A percentile compares a stretch with the other conserved stretches of the same genome.
These are phyloP conservation scores for Diaporthe caulivora DNA, from an alignment of 2,329 filamentous ascomycete species.

Conservation along the genomic window DNA sequence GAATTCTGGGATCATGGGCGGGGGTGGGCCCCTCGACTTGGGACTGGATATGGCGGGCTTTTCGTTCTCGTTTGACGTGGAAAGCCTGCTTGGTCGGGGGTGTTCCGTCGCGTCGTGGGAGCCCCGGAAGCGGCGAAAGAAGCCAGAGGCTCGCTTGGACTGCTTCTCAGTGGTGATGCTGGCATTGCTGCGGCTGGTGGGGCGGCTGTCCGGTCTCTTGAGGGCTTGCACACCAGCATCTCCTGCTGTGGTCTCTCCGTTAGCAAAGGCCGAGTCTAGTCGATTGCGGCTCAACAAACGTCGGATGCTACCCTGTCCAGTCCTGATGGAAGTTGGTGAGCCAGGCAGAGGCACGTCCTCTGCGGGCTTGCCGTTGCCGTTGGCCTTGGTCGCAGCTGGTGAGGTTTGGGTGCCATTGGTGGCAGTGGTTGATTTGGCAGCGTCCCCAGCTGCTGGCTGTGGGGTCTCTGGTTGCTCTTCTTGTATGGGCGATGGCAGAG, in stretches of 20 bases:
- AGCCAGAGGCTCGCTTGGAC: constrained; percentile 68
- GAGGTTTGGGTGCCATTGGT: constrained; percentile 56
- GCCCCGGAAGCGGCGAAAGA: constrained; percentile 68
- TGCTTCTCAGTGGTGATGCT: constrained; percentile 66
- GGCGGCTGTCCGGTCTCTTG: constrained; percentile 52
- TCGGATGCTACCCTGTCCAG: constrained; percentile 67
- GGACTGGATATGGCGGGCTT: constrained; percentile 41
- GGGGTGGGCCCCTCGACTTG: constrained; percentile 63
- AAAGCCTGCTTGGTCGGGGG: constrained; percentile 56
- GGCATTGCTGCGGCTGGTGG: constrained; percentile 63
- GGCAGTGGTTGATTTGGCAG: constrained; percentile 42
- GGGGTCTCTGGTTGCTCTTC: constrained; percentile 59
- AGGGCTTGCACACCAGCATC: constrained; percentile 43
- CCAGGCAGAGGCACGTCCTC: constrained; percentile 60
- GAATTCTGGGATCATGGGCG: constrained; percentile 72
- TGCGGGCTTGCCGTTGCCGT: constrained; percentile 61
- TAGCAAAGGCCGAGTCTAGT: constrained; percentile 66
- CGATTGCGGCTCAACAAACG: constrained; percentile 68
- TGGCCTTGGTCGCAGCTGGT: constrained; percentile 45
- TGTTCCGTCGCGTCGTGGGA: constrained; percentile 48
- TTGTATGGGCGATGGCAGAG: constrained; percentile 65
- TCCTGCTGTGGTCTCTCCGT: constrained; percentile 58
- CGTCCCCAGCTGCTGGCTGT: constrained; percentile 34
- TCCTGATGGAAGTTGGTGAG: constrained; percentile 63
- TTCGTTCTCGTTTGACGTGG: constrained; percentile 52